A percentile compares a stretch with the other conserved stretches of the same genome.
phyloP scores from a whole-genome alignment of 495 filamentous ascomycete genomes.

The Emericellopsis terricola region DNA sequence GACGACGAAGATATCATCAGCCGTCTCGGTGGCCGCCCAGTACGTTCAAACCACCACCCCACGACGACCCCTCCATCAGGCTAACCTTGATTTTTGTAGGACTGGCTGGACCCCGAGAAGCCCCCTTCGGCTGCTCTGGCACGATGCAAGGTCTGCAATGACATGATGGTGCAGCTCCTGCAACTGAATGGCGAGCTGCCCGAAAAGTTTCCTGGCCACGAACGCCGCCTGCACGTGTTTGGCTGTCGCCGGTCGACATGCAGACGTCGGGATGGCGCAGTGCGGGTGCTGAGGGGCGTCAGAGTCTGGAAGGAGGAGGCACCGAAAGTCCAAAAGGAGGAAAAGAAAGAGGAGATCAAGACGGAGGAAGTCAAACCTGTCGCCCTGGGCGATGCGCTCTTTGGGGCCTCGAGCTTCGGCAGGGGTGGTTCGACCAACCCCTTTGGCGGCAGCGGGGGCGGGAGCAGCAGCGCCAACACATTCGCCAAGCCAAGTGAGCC shows the following conservation, averaged over 20 bases:
- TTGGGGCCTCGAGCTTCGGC: conserved; percentile 30
- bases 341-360: conserved; percentile 7
- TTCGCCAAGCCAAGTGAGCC: conserved; percentile 7
- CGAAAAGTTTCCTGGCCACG: conserved; percentile 66
- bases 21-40: conserved; percentile 73
- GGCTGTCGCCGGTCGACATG: conserved; percentile 64
- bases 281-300: conserved; percentile 51
- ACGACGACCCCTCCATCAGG: not conserved
- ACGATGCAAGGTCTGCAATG: conserved; percentile 78
- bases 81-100: conserved; percentile 25
- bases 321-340: conserved; percentile 3
- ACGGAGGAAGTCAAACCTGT: conserved; percentile 5
- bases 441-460: conserved; percentile 10
- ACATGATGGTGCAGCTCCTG: conserved; percentile 65
- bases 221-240: conserved; percentile 73
- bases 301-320: conserved; percentile 21
- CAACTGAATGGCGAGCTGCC: conserved; percentile 87
- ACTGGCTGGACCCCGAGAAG: conserved; percentile 54
- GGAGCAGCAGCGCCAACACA: conserved; percentile 6
- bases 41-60: conserved; percentile 27
- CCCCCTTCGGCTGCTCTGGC: conserved; percentile 65
- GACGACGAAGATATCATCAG: conserved; percentile 65
- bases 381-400: conserved; percentile 35
- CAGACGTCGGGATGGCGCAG: conserved; percentile 62
- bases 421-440: conserved; percentile 20